Evolutionary conservation across 352 stramenopile species (phyloP).

Genomic region (Phytophthora constricta): DNA sequence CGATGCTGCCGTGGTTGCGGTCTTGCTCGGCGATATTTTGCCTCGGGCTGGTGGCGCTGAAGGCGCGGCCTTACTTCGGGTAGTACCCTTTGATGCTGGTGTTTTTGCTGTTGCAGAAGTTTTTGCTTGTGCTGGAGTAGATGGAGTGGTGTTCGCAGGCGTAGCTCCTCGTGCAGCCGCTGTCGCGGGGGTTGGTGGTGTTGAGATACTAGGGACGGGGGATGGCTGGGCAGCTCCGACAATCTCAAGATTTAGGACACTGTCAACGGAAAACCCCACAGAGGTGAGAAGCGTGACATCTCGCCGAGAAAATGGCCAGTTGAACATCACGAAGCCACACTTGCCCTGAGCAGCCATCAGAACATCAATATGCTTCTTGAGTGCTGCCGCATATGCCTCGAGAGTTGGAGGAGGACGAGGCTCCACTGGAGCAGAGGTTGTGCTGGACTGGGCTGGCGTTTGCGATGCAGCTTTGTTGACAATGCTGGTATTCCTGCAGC

Average conservation of each 20-base stretch:
- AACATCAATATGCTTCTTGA: slow-evolving; percentile 20
- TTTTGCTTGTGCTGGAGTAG: slow-evolving; percentile 9
- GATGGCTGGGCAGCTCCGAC: slow-evolving; percentile 1
- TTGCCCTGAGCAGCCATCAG: slow-evolving; percentile 27
- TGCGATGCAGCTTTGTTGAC: no score
- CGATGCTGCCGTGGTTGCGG: slow-evolving; percentile 5
- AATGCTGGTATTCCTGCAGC: not conserved
- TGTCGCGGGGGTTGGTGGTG: not conserved
- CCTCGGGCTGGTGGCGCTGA: slow-evolving; percentile 1
- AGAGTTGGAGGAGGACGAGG: slow-evolving; percentile 19
- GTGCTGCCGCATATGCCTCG: slow-evolving; percentile 14
- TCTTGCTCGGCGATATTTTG: slow-evolving; percentile 22
- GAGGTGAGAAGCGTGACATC: slow-evolving; percentile 59
- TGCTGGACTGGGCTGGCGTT: not conserved
- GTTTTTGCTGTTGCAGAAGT: slow-evolving; percentile 6
- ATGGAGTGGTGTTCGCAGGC: not conserved
- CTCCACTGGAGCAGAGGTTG: not conserved
- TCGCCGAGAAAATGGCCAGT: slow-evolving; percentile 52
- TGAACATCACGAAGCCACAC: slow-evolving; percentile 63
- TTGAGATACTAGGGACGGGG: not conserved
- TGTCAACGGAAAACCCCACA: slow-evolving; percentile 56
- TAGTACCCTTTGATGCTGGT: not conserved
- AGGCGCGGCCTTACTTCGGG: slow-evolving; percentile 18
- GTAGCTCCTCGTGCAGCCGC: not conserved
- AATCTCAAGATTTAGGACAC: slow-evolving; percentile 60